phyloP scores from a whole-genome alignment of 140 eudicot genomes.

The Eryngium alpinum region DNA sequence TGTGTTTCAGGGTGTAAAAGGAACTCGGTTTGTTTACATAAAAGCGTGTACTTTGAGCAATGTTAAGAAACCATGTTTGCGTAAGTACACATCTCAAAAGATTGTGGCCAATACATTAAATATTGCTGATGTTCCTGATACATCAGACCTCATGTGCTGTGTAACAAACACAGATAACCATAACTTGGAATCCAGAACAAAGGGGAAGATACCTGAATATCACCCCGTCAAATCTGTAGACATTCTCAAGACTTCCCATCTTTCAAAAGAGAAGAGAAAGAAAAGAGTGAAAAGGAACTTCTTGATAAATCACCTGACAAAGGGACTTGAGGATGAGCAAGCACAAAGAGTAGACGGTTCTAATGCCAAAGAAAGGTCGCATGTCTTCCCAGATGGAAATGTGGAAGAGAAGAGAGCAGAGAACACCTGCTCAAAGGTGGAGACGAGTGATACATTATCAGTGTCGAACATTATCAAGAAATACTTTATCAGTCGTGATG shows the following conservation, averaged over 20 bases:
- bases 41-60: conserved; percentile 20
- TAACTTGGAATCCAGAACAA: conserved; percentile 14
- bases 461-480: conserved; percentile 67
- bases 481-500: conserved; percentile 49
- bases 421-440: conserved; percentile 7
- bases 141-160: not conserved
- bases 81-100: conserved; percentile 14
- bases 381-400: not conserved
- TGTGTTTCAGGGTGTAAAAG: conserved; percentile 40
- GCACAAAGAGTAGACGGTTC: not conserved
- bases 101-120: conserved; percentile 13
- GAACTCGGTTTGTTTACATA: conserved; percentile 39
- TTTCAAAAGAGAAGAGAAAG: conserved; percentile 11
- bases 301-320: not conserved
- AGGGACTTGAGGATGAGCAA: conserved; percentile 11
- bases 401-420: conserved; percentile 2
- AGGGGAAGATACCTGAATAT: conserved; percentile 18
- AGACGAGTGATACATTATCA: conserved; percentile 31
- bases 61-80: not conserved
- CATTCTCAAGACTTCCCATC: not conserved
- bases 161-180: conserved; percentile 5
- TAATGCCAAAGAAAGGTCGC: not conserved
- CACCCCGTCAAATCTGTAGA: conserved; percentile 12
- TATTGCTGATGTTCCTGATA: not conserved
- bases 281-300: not conserved